Conservation (phyloP, 2,329 filamentous ascomycete species). For the Davidsoniella neocaledoniae region DNA sequence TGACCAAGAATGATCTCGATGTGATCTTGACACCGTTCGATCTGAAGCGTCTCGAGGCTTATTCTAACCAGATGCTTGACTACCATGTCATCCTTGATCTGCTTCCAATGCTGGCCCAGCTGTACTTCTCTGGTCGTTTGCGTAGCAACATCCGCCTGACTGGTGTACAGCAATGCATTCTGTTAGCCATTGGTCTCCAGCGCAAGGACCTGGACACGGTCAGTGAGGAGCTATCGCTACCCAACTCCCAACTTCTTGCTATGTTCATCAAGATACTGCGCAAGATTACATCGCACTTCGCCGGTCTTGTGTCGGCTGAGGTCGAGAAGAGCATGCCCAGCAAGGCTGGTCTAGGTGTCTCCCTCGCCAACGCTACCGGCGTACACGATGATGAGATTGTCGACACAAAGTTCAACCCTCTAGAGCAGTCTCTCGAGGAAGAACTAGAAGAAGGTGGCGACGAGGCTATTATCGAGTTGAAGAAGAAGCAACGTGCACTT, state of each 20-base stretch:
- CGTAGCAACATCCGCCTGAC: constrained; percentile 50
- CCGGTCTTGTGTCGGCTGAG: constrained; percentile 55
- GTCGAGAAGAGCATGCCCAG: constrained; percentile 50
- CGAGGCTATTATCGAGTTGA: constrained; percentile 52
- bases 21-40: constrained; percentile 73
- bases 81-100: constrained; percentile 95
- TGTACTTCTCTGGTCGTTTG: constrained; percentile 74
- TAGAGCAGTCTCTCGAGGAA: constrained; percentile 57
- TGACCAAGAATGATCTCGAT: constrained; percentile 66
- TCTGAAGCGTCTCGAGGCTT: constrained; percentile 84
- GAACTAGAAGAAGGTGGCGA: constrained; percentile 74
- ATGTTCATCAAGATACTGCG: constrained; percentile 96
- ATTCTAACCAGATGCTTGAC: constrained; percentile 92
- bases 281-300: constrained; percentile 70
- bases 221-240: constrained; percentile 60
- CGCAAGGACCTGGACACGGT: constrained; percentile 71
- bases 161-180: constrained; percentile 70
- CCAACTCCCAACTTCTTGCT: constrained; percentile 65
- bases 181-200: constrained; percentile 83
- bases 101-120: constrained; percentile 60
- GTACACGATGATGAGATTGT: constrained; percentile 54
- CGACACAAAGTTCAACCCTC: constrained; percentile 49
- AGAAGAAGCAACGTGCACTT: constrained; percentile 67
- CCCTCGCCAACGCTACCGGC: constrained; percentile 39
- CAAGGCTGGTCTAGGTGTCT: constrained; percentile 39